Conservation (phyloP, 257 asterid species). For the Fraxinus quadrangulata region DNA sequence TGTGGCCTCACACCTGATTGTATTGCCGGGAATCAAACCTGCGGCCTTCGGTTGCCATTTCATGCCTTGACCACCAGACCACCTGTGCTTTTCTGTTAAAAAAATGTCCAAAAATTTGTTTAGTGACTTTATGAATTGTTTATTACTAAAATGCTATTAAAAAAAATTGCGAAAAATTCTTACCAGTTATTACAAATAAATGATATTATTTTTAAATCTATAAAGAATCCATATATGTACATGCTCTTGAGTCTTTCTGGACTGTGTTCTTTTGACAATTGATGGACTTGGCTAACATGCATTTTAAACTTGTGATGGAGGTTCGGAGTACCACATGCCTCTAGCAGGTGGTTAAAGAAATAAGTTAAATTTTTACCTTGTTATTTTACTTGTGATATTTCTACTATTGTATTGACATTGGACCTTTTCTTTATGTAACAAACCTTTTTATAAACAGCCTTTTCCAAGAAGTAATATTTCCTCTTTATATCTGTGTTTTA, state of each 20-base stretch:
- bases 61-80: background rate
- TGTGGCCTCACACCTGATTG: background rate
- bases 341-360: background rate
- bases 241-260: constrained; percentile 15
- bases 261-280: constrained; percentile 2
- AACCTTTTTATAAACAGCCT: background rate
- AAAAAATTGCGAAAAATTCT: background rate
- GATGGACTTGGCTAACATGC: background rate
- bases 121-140: background rate
- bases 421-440: background rate
- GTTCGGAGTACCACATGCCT: background rate
- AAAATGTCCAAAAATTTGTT: background rate
- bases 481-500: constrained; percentile 18
- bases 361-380: background rate
- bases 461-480: background rate
- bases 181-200: background rate
- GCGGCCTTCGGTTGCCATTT: background rate
- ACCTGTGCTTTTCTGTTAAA: background rate
- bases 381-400: background rate
- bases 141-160: background rate
- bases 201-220: background rate
- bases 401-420: background rate
- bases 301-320: background rate
- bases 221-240: constrained; percentile 4
- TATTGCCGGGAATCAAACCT: background rate